Evolutionary conservation across 23 red algal genomes (phyloP).

Genomic region (Gracilaria gracilis): DNA sequence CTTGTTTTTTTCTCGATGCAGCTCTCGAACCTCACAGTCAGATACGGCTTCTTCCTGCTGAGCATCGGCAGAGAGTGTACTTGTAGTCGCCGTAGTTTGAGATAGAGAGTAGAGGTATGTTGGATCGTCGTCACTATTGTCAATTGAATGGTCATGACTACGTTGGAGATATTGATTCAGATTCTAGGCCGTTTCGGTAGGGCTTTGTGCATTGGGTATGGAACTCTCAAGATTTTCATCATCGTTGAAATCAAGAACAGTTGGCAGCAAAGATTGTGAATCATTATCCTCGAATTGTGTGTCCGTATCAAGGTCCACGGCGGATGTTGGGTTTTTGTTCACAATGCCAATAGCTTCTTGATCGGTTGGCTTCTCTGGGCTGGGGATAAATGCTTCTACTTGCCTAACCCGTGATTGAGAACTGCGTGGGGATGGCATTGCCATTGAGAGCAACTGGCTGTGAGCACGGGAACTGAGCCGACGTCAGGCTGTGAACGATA

Average conservation of each 20-base stretch:
- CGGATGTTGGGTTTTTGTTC: not conserved
- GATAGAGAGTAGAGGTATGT: not conserved
- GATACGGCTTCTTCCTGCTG: not conserved
- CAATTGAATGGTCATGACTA: not conserved
- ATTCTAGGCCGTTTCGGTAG: not conserved
- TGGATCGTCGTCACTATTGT: not conserved
- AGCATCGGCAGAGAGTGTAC: not conserved
- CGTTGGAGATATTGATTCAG: not conserved
- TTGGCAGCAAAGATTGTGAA: not conserved
- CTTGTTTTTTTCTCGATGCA: not conserved
- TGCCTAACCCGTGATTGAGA: not conserved
- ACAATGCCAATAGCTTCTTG: not conserved
- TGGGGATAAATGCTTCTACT: not conserved
- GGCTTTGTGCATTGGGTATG: not conserved
- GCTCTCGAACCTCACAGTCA: not conserved
- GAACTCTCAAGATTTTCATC: not conserved
- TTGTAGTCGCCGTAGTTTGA: not conserved
- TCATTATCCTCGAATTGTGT: not conserved
- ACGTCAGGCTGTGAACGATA: too few species aligned
- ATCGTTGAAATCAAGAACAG: not conserved
- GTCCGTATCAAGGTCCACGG: not conserved
- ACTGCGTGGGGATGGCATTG: too few species aligned
- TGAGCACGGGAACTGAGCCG: not conserved
- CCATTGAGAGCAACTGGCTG: not conserved
- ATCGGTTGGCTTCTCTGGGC: not conserved